Evolutionary conservation across 129 eudicot genomes (phyloP), one percentile per base, ranked within the genome.

Genomic region (Rutidosis leptorrhynchoides): DNA sequence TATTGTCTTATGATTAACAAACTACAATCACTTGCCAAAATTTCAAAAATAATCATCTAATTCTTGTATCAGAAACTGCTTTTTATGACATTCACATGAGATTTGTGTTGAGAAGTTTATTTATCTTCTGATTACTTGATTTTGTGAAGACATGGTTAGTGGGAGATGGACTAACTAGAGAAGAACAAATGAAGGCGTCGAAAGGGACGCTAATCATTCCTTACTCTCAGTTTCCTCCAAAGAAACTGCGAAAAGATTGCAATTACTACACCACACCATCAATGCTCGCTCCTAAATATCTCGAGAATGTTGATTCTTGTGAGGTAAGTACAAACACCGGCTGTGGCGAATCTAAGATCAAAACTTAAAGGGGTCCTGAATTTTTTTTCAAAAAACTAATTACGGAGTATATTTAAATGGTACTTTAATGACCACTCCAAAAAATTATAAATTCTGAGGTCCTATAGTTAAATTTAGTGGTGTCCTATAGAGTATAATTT

Each of bases 251-350:
- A 26, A 84, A 83, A 20, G 95, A 88, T 46, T 93, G 98, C 80
- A 46, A 68, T 8, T 93, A 93, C 85, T 66, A 76, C 79, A 74
- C 79, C 72, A 85, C 96, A 29, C 98, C 98, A 22, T 77, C 98
- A 68, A 83, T 93, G 89, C 40, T 83, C 52, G 65, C 85, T 68
- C 96, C 96, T 14, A 81, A 79, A 26, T 67, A 82, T 70, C 81
- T 88, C n/a, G 85, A 77, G 66, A 93, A 93, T 45, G 70, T 93
- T 4, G 95, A 88, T 61, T 85, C 95, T 71, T 93, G 98, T 57
- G 98, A 92, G 95, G 98, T 91, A 57, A 67, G 83, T 71, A 69
- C 37, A 29, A n/a, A n/a, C n/a, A n/a, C n/a, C n/a, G n/a, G n/a
- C n/a, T n/a, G n/a, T n/a, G n/a, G n/a, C n/a, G n/a, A n/a, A n/a